These are phyloP conservation scores for Apophysomyces ossiformis DNA, from an alignment of 371 early-diverging fungal species.

Conservation along the genomic window DNA sequence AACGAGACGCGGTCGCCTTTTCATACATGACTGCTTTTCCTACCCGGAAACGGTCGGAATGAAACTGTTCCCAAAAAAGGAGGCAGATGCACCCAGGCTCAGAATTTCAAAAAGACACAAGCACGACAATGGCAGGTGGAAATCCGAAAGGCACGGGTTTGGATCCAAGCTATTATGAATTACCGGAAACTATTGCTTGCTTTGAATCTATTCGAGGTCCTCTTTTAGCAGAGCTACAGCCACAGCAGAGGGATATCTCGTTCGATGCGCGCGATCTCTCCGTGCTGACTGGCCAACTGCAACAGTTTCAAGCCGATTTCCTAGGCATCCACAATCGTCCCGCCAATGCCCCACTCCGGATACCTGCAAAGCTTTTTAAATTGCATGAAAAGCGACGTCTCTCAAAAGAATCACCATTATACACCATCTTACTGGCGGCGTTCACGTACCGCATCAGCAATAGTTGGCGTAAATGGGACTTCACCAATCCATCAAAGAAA, in stretches of 20 bases:
- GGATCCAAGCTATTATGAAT: constrained; percentile 47
- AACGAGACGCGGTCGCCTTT: no score
- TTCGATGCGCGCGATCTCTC: constrained; percentile 63
- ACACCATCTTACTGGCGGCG: constrained; percentile 55
- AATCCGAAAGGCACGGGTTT: constrained; percentile 46
- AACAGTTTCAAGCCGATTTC: constrained; percentile 69
- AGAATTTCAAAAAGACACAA: neutral
- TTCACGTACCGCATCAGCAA: constrained; percentile 55
- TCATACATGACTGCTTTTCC: no score
- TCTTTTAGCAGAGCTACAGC: constrained; percentile 47
- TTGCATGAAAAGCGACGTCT: constrained; percentile 30
- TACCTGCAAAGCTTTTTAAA: constrained; percentile 68
- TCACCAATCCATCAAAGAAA: constrained; percentile 44
- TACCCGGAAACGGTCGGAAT: neutral
- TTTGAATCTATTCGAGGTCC: constrained; percentile 48
- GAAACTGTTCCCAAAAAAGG: neutral
- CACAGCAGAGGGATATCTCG: constrained; percentile 35
- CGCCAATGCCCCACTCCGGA: constrained; percentile 44
- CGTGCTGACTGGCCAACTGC: constrained; percentile 55
- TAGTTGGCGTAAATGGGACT: constrained; percentile 61
- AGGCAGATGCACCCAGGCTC: neutral
- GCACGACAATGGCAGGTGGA: constrained; percentile 31
- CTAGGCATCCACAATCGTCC: constrained; percentile 52
- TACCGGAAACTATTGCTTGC: constrained; percentile 41
- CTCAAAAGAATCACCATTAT: constrained; percentile 45